These are phyloP conservation scores for Lodderomyces beijingensis DNA, from an alignment of 1,139 yeast species.

Conservation along the genomic window DNA sequence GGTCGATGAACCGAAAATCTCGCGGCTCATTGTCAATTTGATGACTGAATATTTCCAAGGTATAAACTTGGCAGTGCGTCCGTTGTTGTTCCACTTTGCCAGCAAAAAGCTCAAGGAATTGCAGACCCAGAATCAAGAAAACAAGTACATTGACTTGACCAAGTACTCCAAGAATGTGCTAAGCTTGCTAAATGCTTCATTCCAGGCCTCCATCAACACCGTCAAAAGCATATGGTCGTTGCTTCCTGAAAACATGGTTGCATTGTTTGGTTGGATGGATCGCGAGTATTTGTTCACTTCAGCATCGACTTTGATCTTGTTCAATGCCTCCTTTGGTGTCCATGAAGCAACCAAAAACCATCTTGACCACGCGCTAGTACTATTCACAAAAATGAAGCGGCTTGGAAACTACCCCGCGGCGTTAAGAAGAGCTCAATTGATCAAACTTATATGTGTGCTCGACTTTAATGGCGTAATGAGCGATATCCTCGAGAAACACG, in stretches of 20 bases:
- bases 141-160: constrained; percentile 62
- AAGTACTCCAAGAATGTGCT: constrained; percentile 65
- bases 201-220: constrained; percentile 80
- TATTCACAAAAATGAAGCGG: constrained; percentile 71
- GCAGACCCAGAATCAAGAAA: constrained; percentile 33
- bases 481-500: constrained; percentile 53
- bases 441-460: constrained; percentile 58
- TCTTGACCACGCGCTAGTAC: constrained; percentile 65
- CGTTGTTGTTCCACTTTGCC: constrained; percentile 75
- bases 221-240: constrained; percentile 71
- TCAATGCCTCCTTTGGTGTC: constrained; percentile 79
- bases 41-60: constrained; percentile 89
- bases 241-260: constrained; percentile 72
- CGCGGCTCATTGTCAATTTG: constrained; percentile 68
- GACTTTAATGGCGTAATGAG: constrained; percentile 68
- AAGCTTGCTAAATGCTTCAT: constrained; percentile 70
- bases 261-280: constrained; percentile 86
- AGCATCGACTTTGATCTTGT: constrained; percentile 70
- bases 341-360: constrained; percentile 72
- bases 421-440: constrained; percentile 63
- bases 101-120: constrained; percentile 59
- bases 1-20: constrained; percentile 49
- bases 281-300: constrained; percentile 80
- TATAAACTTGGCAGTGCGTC: constrained; percentile 76
- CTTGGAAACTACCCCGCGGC: constrained; percentile 80